phyloP scores from a whole-genome alignment of 2,329 filamentous ascomycete genomes.

The Epicoccum nigrum region DNA sequence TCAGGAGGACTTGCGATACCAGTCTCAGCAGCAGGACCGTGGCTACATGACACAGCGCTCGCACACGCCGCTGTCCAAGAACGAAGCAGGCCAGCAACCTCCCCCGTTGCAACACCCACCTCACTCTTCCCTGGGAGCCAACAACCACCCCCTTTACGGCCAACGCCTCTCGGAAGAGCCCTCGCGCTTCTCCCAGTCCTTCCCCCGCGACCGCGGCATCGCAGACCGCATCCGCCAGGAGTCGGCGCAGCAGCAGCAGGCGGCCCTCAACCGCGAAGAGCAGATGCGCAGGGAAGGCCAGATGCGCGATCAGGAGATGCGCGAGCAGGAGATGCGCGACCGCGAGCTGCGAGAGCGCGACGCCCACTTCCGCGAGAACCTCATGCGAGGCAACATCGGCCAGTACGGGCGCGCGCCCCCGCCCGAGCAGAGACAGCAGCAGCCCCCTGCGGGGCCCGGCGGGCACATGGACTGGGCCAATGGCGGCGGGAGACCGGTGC shows the following conservation, averaged over 20 bases:
- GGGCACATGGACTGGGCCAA: slow-evolving; percentile 32
- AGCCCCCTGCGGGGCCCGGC: slow-evolving; percentile 10
- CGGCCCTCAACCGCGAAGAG: slow-evolving; percentile 32
- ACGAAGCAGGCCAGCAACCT: slow-evolving; percentile 36
- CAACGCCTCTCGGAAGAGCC: slow-evolving; percentile 40
- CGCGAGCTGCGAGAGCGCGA: slow-evolving; percentile 30
- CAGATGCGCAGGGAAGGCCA: slow-evolving; percentile 28
- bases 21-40: slow-evolving; percentile 36
- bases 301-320: slow-evolving; percentile 31
- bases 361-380: slow-evolving; percentile 27
- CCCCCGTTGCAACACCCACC: slow-evolving; percentile 41
- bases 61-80: slow-evolving; percentile 42
- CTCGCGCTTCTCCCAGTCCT: slow-evolving; percentile 30
- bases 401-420: slow-evolving; percentile 22
- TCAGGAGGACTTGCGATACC: slow-evolving; percentile 40
- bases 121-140: slow-evolving; percentile 37
- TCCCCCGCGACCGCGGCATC: slow-evolving; percentile 32
- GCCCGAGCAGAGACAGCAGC: slow-evolving; percentile 23
- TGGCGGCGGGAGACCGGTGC: slow-evolving; percentile 22
- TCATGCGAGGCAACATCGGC: slow-evolving; percentile 27
- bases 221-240: slow-evolving; percentile 42
- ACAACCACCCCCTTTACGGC: slow-evolving; percentile 33
- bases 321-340: slow-evolving; percentile 21
- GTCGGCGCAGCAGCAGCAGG: slow-evolving; percentile 35
- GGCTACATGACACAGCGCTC: slow-evolving; percentile 38